Evolutionary conservation across 495 filamentous ascomycete genomes (phyloP), one percentile per base, ranked within the genome.

Genomic region (Penicillium argentinense): DNA sequence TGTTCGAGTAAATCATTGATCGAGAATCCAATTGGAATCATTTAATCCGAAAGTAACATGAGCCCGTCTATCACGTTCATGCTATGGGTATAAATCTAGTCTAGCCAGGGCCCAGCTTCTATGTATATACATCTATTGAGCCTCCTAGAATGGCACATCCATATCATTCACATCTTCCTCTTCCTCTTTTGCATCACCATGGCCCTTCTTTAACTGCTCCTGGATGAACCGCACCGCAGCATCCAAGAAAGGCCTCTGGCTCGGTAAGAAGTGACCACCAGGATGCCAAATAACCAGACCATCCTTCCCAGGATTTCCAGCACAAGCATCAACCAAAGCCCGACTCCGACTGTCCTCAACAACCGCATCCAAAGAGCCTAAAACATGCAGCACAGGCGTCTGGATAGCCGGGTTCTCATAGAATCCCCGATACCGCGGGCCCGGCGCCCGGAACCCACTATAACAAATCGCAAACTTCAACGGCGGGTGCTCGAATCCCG

Each of bases 261-360:
- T 82, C 0, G 93, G 93, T 58, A 98, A 73, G 61, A 92, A 95
- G 66, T 98, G 93, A 0, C 93, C 92, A 11, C 93, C 93, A 2
- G 93, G 92, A 73, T 97, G 93, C 54, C 79, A 83, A 28, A 95
- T 78, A 24, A 91, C 83, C 51, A 69, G 78, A 8, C 68, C 79
- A 11, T 81, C 81, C 33, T 60, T 63, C 56, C 71, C 71, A 13
- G 70, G 64, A 33, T 74, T 66, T 1, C 77, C 73, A 41, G 62
- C 75, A 67, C 87, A 95, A 39, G 79, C 74, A 13, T 86, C 80
- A 26, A 88, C 76, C 52, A 97, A 64, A 42, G 71, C 72, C 59
- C 75, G 62, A 62, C 78, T 86, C 57, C 88, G 69, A 36, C 56
- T 54, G 74, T 96, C 91, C 28, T 88, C 86, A 16, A 98, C 92